Percentiles rank a stretch among this genome's conserved stretches.
Conservation (phyloP, 345 rosid genomes). For the Aquilaria yunnanensis region DNA sequence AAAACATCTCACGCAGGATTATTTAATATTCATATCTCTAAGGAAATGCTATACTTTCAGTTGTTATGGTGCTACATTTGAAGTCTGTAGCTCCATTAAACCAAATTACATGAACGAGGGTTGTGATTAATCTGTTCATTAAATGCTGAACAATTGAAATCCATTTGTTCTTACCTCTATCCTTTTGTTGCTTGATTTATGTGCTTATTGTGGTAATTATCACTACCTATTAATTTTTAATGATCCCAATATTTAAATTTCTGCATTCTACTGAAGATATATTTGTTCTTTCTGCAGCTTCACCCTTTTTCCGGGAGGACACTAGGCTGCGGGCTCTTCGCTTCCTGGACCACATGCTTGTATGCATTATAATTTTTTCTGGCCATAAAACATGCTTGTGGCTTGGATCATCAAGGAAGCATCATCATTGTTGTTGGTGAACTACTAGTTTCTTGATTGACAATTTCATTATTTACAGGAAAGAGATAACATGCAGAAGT, state of each 20-base stretch:
- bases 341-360: conserved; percentile 98
- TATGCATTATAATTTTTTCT: conserved; percentile 36
- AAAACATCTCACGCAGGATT: too few relatives aligned
- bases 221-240: not conserved
- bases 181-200: too few relatives aligned
- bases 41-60: too few relatives aligned
- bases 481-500: conserved; percentile 95
- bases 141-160: not conserved
- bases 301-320: conserved; percentile 81
- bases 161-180: not conserved
- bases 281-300: conserved; percentile 44
- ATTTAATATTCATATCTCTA: too few relatives aligned
- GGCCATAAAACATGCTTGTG: conserved; percentile 8
- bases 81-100: not conserved
- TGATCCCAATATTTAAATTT: not conserved
- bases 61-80: too few relatives aligned
- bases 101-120: not conserved
- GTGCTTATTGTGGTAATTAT: not conserved
- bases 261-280: conserved; percentile 14
- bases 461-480: conserved; percentile 43
- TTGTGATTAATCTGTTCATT: not conserved
- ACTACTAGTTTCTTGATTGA: conserved; percentile 5
- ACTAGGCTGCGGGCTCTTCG: conserved; percentile 98
- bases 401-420: conserved; percentile 7
- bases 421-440: conserved; percentile 8